Evolutionary conservation across 345 rosid species (phyloP).

Genomic region (Cochlearia excelsa): DNA sequence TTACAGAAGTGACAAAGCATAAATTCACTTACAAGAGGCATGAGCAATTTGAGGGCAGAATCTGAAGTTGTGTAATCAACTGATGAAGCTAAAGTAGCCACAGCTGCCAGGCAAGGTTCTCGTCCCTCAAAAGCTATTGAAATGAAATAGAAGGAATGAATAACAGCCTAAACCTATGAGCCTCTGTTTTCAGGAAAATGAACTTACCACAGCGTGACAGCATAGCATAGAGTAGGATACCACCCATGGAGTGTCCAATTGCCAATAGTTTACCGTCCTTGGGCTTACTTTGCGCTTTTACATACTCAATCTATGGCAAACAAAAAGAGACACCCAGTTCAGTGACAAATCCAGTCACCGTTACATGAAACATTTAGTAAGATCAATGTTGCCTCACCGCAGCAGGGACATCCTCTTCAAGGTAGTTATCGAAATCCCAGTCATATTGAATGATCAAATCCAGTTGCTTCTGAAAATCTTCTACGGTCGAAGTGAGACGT

Average conservation of each 20-base stretch:
- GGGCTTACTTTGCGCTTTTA: conserved; percentile 47
- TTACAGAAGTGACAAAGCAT: not conserved
- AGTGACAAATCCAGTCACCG: not conserved
- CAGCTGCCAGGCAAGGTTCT: conserved; percentile 64
- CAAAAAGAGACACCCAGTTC: conserved; percentile 28
- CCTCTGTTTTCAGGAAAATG: conserved; percentile 11
- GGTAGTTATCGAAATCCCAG: conserved; percentile 95
- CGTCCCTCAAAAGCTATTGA: conserved; percentile 67
- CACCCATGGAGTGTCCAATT: conserved; percentile 65
- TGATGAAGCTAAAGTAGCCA: conserved; percentile 86
- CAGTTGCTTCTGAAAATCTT: conserved; percentile 90
- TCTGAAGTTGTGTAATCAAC: conserved; percentile 84
- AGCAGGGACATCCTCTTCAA: conserved; percentile 97
- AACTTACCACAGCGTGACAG: conserved; percentile 37
- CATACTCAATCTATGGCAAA: conserved; percentile 39
- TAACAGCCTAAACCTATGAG: conserved; percentile 1
- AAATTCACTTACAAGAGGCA: conserved; percentile 72
- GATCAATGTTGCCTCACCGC: conserved; percentile 75
- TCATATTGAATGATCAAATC: conserved; percentile 83
- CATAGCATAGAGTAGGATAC: conserved; percentile 44
- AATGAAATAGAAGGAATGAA: conserved; percentile 21
- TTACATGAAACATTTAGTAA: conserved; percentile 2
- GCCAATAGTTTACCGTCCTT: conserved; percentile 78
- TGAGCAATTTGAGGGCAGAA: conserved; percentile 75
- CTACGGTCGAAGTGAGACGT: conserved; percentile 69